Evolutionary conservation across 768 basidiomycete species (phyloP).

Genomic region (Russula vinacea): DNA sequence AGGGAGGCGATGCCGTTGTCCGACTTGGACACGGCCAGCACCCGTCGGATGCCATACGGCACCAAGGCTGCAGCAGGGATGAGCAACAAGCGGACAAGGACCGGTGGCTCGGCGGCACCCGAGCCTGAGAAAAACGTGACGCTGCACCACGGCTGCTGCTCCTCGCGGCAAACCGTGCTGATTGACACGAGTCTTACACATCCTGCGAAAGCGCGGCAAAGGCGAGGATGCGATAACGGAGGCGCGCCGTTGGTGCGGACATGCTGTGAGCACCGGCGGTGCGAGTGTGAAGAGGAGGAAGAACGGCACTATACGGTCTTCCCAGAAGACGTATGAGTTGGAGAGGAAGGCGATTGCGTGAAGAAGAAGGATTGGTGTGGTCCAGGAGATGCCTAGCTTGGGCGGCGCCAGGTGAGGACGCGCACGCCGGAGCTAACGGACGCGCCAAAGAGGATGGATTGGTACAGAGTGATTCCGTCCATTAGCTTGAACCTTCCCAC

Average conservation of each 20-base stretch:
- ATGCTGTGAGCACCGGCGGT: constrained; percentile 61
- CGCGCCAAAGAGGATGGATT: constrained; percentile 26
- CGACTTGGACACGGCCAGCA: constrained; percentile 66
- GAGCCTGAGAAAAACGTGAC: constrained; percentile 87
- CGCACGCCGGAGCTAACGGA: constrained; percentile 40
- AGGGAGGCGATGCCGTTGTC: constrained; percentile 67
- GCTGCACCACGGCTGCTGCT: constrained; percentile 85
- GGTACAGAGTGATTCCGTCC: constrained; percentile 30
- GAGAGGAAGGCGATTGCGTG: constrained; percentile 80
- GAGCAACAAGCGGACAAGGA: constrained; percentile 54
- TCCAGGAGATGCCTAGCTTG: constrained; percentile 34
- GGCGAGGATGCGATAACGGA: constrained; percentile 72
- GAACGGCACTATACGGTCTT: constrained; percentile 79
- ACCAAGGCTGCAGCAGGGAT: constrained; percentile 53
- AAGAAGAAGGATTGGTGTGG: constrained; percentile 50
- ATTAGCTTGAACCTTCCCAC: constrained; percentile 5
- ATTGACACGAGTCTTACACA: constrained; percentile 72
- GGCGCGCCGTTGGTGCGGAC: constrained; percentile 60
- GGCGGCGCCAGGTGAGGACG: constrained; percentile 30
- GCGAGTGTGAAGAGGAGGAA: constrained; percentile 64
- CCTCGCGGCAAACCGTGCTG: constrained; percentile 91
- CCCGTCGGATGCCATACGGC: constrained; percentile 54
- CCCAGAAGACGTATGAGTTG: constrained; percentile 98
- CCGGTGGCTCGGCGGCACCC: constrained; percentile 62
- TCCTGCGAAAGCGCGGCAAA: constrained; percentile 64